Evolutionary conservation across 768 basidiomycete genomes (phyloP).

Genomic region (Lyophyllum shimeji): DNA sequence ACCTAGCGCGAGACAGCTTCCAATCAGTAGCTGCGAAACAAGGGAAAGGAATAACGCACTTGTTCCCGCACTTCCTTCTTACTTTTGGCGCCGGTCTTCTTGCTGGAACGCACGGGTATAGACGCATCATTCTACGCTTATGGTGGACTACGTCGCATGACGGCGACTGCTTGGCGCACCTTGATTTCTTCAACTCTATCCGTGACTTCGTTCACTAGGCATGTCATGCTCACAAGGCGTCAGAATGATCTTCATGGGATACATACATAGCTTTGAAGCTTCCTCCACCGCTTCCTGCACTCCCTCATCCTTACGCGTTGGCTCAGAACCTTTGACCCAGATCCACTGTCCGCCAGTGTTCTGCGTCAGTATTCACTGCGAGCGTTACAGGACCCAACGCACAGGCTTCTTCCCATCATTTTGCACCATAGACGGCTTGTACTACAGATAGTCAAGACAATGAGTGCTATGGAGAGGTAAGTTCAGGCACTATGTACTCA

Average conservation of each 20-base stretch:
- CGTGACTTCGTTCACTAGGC: constrained; percentile 56
- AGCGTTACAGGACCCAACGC: constrained; percentile 17
- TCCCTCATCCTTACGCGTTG: constrained; percentile 21
- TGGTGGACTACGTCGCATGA: neutral
- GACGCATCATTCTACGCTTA: constrained; percentile 53
- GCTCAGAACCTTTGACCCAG: constrained; percentile 45
- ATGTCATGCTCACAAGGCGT: neutral
- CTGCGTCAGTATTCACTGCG: neutral
- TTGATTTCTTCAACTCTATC: constrained; percentile 61
- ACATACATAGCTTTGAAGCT: constrained; percentile 43
- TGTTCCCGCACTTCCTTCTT: constrained; percentile 76
- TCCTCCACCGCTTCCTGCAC: constrained; percentile 41
- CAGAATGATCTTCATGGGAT: neutral
- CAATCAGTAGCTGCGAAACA: neutral
- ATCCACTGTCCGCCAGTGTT: constrained; percentile 53
- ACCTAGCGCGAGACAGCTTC: constrained; percentile 34
- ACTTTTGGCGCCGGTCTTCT: constrained; percentile 70
- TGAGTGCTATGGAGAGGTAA: neutral
- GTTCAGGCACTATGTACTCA: constrained; percentile 16
- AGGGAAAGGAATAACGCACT: constrained; percentile 32
- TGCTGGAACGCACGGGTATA: constrained; percentile 66
- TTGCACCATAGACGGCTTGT: constrained; percentile 75
- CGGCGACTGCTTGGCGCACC: constrained; percentile 28
- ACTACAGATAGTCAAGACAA: constrained; percentile 37
- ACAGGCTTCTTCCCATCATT: constrained; percentile 78